Evolutionary conservation across 2,329 filamentous ascomycete species (phyloP), one percentile per base, ranked within the genome.

Genomic region (Trematosphaeria pertusa): DNA sequence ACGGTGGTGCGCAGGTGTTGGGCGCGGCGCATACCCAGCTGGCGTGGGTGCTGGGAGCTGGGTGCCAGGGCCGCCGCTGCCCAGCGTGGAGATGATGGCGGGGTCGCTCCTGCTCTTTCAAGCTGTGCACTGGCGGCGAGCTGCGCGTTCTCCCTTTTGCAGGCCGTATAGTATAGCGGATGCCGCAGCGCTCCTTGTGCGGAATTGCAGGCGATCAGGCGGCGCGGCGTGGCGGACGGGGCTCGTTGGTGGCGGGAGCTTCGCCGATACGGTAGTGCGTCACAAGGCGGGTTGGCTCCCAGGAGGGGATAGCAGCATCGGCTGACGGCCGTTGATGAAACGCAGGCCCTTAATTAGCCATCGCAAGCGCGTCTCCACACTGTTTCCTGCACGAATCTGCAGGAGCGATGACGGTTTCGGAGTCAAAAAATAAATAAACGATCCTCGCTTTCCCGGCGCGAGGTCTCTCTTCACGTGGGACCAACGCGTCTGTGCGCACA

Each of bases 191-290:
- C 36, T 32, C 21, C 2, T 32, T 10, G 35, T 43, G 10, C 28
- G 22, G 40, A 19, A 20, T 18, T 43, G 37, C 37, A 17, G 22
- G 45, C 50, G 48, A 37, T 43, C 37, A 21, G 43, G 37, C 28
- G 50, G 33, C 48, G 57, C 46, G 48, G 58, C 42, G 46, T 48
- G 55, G 56, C 40, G 36, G 45, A 47, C 48, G 50, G 48, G 46
- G 50, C 46, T 57, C 45, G 52, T 46, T 58, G 54, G 62, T 58
- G 62, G 61, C 62, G 61, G 60, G 36, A 59, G 59, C 60, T 63
- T 54, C 59, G 54, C 55, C 48, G 24, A 32, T 37, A n/a, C n/a
- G n/a, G n/a, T n/a, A 53, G 50, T 64, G 62, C 62, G 61, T 57
- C 53, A 56, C 52, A 35, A 30, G 46, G 32, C 28, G 30, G 36